Base-by-base conservation (phyloP, 306 rosid genomes). In the Notholithocarpus densiflorus region DNA sequence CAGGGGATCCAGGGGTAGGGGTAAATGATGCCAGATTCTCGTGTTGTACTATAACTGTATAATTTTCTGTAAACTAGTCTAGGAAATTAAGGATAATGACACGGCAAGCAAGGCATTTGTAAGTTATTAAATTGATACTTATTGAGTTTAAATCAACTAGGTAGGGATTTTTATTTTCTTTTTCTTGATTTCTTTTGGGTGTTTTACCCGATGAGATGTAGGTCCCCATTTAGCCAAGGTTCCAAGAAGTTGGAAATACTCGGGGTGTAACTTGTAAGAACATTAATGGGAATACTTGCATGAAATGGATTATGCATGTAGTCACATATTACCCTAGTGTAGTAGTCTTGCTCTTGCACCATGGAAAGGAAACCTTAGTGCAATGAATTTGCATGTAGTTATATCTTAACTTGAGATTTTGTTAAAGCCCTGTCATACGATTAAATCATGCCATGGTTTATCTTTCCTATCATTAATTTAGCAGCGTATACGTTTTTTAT, bases 11-110 rank as follows among this genome's bases (percentile, higher is more conserved):
- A 57, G 56, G 80, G 71, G 51, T 14, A 31, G 82, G 68, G 85
- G 83, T 75, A 85, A 88, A 81, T 88, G 85, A 92, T 77, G 71
- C n/a, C 65, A 6, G 61, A 6, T 69, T 74, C 80, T 76, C 60
- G 61, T 73, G 15, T 20, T 77, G 60, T 40, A 14, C 43, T 27
- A 27, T 68, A 54, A 40, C 65, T 83, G 84, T 87, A 77, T 82
- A 48, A 48, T 76, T 86, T 77, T 82, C 55, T 62, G 74, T 79
- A 68, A 18, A 57, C 76, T 86, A 89, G 87, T 78, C 69, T 78
- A 83, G 72, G 79, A 68, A 59, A 23, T 57, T 82, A 84, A 83
- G 80, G 85, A 64, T 85, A 75, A 56, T 74, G 86, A 82, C 57
- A 81, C 80, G 81, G 26, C 64, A 78, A 77, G 26, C 57, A 76